Percentiles rank a stretch among this genome's conserved stretches.
These are phyloP conservation scores for Solanum ahanhuiri DNA, from an alignment of 257 asterid genomes.

Conservation along the genomic window DNA sequence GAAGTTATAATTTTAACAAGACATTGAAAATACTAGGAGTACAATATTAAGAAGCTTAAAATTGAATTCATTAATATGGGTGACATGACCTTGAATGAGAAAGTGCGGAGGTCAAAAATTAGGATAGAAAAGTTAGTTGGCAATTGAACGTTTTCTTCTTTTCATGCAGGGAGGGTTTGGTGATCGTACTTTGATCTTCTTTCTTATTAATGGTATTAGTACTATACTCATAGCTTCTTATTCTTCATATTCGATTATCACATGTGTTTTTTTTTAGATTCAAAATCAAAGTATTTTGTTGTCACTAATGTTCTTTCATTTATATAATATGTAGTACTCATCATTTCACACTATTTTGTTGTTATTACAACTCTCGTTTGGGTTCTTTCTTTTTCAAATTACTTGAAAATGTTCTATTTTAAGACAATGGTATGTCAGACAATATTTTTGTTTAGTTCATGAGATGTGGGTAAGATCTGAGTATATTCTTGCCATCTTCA, in stretches of 20 bases:
- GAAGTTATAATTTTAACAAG: background rate
- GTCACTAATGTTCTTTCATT: background rate
- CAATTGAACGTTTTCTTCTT: background rate
- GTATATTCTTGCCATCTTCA: rapidly evolving
- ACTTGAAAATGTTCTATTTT: background rate
- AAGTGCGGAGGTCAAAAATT: background rate
- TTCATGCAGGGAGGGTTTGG: rapidly evolving
- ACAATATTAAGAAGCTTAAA: background rate
- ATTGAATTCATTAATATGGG: background rate
- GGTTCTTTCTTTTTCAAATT: background rate
- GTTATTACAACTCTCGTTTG: background rate
- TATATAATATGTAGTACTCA: too few relatives aligned
- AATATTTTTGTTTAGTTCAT: background rate
- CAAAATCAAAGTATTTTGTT: background rate
- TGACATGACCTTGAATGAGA: background rate
- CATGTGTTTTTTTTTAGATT: background rate
- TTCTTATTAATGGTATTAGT: too few relatives aligned
- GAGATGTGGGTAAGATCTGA: background rate
- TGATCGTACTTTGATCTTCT: background rate
- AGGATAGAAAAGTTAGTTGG: background rate
- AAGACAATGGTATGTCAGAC: rapidly evolving
- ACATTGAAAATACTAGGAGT: background rate
- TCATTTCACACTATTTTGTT: background rate
- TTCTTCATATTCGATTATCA: background rate
- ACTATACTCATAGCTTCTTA: background rate